phyloP scores from a whole-genome alignment of 2,329 filamentous ascomycete genomes.

The Piedraia hortae region DNA sequence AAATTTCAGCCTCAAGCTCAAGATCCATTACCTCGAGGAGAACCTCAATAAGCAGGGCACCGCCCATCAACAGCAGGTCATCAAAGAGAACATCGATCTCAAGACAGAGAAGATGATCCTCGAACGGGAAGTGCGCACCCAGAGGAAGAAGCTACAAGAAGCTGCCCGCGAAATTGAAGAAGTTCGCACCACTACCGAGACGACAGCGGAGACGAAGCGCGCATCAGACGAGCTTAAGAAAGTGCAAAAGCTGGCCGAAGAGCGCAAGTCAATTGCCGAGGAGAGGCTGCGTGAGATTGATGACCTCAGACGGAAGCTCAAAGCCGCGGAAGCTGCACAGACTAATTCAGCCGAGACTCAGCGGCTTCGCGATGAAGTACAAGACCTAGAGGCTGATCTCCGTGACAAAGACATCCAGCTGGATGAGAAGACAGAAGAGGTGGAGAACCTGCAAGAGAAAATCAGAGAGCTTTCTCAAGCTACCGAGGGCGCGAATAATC shows the following conservation, averaged over 20 bases:
- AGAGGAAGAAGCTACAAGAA: slow-evolving; percentile 55
- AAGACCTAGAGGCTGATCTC: slow-evolving; percentile 23
- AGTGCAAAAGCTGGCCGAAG: slow-evolving; percentile 18
- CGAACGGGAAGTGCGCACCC: slow-evolving; percentile 60
- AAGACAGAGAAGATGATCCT: slow-evolving; percentile 82
- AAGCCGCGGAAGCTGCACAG: slow-evolving; percentile 13
- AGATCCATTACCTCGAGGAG: slow-evolving; percentile 90
- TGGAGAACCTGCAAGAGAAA: slow-evolving; percentile 16
- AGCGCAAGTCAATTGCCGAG: slow-evolving; percentile 14
- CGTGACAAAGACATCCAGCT: slow-evolving; percentile 18
- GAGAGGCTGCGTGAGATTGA: slow-evolving; percentile 19
- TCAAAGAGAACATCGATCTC: slow-evolving; percentile 86
- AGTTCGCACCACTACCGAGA: slow-evolving; percentile 55
- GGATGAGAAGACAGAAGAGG: slow-evolving; percentile 20
- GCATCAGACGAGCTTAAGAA: slow-evolving; percentile 28
- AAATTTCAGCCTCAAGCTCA: slow-evolving; percentile 88
- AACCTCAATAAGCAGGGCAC: slow-evolving; percentile 65
- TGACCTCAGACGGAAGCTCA: slow-evolving; percentile 15
- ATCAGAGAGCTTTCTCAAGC: too few species aligned
- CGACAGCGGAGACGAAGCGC: slow-evolving; percentile 51
- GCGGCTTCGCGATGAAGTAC: slow-evolving; percentile 21
- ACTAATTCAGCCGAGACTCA: slow-evolving; percentile 11
- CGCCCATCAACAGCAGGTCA: slow-evolving; percentile 62
- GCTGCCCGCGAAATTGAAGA: slow-evolving; percentile 70
- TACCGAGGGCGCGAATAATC: slow-evolving; percentile 29